A percentile compares a stretch with the other conserved stretches of the same genome.
phyloP scores from a whole-genome alignment of 768 basidiomycete genomes.

The Porphyrellus cyaneotinctus region DNA sequence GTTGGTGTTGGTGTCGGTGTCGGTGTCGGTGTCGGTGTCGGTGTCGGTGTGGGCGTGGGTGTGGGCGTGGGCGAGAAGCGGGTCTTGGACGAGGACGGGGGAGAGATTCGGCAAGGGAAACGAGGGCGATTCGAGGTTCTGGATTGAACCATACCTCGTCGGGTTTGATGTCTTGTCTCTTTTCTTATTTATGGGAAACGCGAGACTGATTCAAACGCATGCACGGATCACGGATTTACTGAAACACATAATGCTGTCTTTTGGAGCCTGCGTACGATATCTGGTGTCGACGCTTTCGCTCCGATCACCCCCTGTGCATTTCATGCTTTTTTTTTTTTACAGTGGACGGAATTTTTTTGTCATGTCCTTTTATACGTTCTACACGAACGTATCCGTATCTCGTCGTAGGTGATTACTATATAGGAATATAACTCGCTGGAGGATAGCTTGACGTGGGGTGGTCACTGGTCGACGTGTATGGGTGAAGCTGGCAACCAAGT shows the following conservation, averaged over 20 bases:
- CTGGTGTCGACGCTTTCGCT: neutral
- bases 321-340: neutral
- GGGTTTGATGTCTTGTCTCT: neutral
- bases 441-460: too few relatives aligned
- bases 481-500: too few relatives aligned
- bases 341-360: too few relatives aligned
- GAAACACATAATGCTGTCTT: too few relatives aligned
- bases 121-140: slow-evolving; percentile 59
- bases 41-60: slow-evolving; percentile 19
- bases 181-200: neutral
- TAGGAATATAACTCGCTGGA: slow-evolving; percentile 14
- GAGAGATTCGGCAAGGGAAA: slow-evolving; percentile 43
- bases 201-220: neutral
- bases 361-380: neutral
- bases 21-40: slow-evolving; percentile 23
- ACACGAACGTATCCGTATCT: too few relatives aligned
- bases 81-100: slow-evolving; percentile 36
- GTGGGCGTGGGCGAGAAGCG: slow-evolving; percentile 35
- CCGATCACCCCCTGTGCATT: neutral
- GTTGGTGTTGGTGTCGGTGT: slow-evolving; percentile 20
- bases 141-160: slow-evolving; percentile 36
- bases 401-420: slow-evolving; percentile 14
- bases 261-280: too few relatives aligned
- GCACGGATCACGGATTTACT: neutral
- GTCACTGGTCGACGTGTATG: too few relatives aligned